phyloP scores from a whole-genome alignment of 768 basidiomycete species.

The Xerocomus brunneocitrinus region DNA sequence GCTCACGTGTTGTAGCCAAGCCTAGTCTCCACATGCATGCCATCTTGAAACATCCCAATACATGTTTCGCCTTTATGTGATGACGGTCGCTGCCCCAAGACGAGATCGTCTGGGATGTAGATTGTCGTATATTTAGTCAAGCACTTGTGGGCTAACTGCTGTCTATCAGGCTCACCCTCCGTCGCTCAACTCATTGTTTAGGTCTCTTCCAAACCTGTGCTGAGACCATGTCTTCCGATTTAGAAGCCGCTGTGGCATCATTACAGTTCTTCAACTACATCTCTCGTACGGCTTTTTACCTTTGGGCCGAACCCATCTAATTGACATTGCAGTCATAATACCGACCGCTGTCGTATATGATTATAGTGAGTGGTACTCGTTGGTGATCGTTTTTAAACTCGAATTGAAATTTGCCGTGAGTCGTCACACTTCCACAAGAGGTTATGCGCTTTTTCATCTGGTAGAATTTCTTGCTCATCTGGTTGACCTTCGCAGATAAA shows the following conservation, averaged over 20 bases:
- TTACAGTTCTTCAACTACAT: constrained; percentile 11
- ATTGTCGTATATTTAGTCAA: not conserved
- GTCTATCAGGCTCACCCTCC: not conserved
- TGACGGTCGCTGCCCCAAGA: not conserved
- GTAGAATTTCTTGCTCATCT: not conserved
- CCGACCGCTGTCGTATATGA: constrained; percentile 16
- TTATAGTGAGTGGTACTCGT: constrained; percentile 12
- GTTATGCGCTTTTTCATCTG: not conserved
- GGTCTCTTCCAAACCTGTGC: no score
- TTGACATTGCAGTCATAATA: constrained; percentile 6
- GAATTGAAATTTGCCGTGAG: constrained; percentile 1
- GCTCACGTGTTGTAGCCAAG: not conserved
- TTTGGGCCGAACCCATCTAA: not conserved
- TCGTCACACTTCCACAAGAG: constrained; percentile 16
- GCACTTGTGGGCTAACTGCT: not conserved
- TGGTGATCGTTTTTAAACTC: not conserved
- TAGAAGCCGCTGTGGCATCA: not conserved
- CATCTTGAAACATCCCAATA: not conserved
- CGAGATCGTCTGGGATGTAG: not conserved
- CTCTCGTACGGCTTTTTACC: constrained; percentile 1
- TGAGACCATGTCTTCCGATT: constrained; percentile 12
- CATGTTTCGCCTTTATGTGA: not conserved
- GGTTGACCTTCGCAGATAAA: constrained; percentile 4
- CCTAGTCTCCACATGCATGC: not conserved
- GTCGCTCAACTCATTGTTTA: not conserved